Base-by-base conservation (phyloP, 2,329 filamentous ascomycete genomes). In the Diaporthe helianthi region DNA sequence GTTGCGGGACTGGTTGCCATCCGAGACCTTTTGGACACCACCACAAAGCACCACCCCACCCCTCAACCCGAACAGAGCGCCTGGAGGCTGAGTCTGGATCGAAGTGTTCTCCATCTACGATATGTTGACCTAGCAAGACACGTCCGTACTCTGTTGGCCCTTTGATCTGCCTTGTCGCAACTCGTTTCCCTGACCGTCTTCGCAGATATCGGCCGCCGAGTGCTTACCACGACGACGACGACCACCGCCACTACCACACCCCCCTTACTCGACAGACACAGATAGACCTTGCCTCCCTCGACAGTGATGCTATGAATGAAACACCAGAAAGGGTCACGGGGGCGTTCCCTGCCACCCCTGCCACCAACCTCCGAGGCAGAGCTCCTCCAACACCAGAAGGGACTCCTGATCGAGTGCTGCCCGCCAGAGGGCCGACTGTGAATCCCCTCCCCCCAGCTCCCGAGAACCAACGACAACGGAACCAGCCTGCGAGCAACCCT, bases 401-500 rank as follows among this genome's bases (percentile, higher is more conserved):
- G 17, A 65, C 51, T 49, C 13, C 70, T 49, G 41, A 55, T 24
- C 54, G 33, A 33, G 31, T 49, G 36, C 67, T 63, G 47, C 67
- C 38, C 33, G 53, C 38, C 55, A 67, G 15, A 47, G 31, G 9
- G 51, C 33, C 38, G 12, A 9, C 44, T 13, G 44, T 26, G 22
- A 69, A 54, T 33, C 67, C 55, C 13, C 68, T 67, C 31, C 71
- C 63, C 41, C 61, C 19, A 33, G 76, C 88, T 9, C 86, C 85
- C 66, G 78, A 81, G 15, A 86, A 84, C 13, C 86, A 84, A 49
- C 82, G 84, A 68, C 82, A 33, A 33, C 81, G 26, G 22, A 26
- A 65, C 22, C 36, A 67, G 13, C 44, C 64, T 24, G 13, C 52
- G 10, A 78, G 74, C 72, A 77, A 83, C 65, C 94, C 96, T 41